Base-by-base conservation (phyloP, 208 protist genomes). In the Crithidia thermophila region DNA sequence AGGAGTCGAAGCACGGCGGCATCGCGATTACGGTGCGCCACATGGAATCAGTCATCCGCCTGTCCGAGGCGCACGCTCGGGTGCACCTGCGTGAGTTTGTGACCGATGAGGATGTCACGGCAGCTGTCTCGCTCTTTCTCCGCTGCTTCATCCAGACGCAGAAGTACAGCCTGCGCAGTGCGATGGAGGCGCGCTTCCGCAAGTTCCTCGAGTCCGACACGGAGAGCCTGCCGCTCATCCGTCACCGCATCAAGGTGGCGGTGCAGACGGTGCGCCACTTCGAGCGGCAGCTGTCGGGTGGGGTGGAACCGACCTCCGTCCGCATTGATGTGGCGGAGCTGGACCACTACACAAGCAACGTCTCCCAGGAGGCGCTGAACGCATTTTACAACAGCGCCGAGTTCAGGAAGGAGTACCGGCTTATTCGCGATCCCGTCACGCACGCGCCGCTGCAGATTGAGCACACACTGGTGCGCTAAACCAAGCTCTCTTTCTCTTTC, bases 1-100 rank as follows among this genome's bases (percentile, higher is more conserved):
- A 94, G 64, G 97, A 99, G 70, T 88, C 89, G 14, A 88, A 87
- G 73, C 89, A 94, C 49, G 94, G 95, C 43, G 98, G 98, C 53
- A 91, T 98, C 13, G 78, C 95, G 4, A 99, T 99, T 73, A 99
- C 98, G 0, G 98, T 99, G 52, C 91, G 99, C 28, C 97, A 99
- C 77, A 90, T 99, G 61, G 99, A 99, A 89, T 98, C 97, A 0
- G 94, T 99, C 30, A 95, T 99, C 40, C 93, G 99, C 51, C 92
- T 99, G 46, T 85, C 98, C 16, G 98, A 99, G 88, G 97, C 98
- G 0, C 94, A 98, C 75, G 99, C 99, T 0, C 86, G 94, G 40
- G 91, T 99, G 81, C 98, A 99, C 72, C 87, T 99, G 31, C 88
- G 98, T 31, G 91, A 98, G 64, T 95, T 92, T 68, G 98, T 99